Evolutionary conservation across 2,329 filamentous ascomycete species (phyloP).

Genomic region (Penicillium sp.): DNA sequence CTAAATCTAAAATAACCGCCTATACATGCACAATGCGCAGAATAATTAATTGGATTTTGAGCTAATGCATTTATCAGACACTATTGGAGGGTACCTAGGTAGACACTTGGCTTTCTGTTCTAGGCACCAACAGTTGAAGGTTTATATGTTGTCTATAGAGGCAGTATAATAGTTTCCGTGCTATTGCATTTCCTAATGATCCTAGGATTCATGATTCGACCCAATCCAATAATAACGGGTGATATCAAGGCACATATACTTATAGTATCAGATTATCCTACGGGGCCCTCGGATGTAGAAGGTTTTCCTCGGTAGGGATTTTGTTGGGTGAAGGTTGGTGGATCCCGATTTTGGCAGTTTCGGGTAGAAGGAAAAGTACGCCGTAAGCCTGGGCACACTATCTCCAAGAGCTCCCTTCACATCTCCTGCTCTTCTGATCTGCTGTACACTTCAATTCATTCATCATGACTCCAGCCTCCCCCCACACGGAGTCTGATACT

Average conservation of each 20-base stretch:
- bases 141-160: too few species aligned
- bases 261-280: background rate
- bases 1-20: background rate
- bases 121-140: too few species aligned
- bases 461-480: slow-evolving; percentile 33
- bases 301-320: slow-evolving; percentile 12
- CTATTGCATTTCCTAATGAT: too few species aligned
- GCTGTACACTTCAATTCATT: slow-evolving; percentile 6
- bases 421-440: slow-evolving; percentile 17
- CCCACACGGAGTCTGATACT: slow-evolving; percentile 20
- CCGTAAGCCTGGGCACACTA: slow-evolving; percentile 42
- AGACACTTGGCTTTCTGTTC: too few species aligned
- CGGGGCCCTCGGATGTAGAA: slow-evolving; percentile 4
- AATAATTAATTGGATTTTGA: background rate
- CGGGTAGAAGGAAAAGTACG: slow-evolving; percentile 45
- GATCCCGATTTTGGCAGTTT: slow-evolving; percentile 2
- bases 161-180: background rate
- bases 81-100: background rate
- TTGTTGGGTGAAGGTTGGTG: background rate
- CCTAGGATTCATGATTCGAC: background rate
- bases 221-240: background rate
- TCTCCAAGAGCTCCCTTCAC: slow-evolving; percentile 8
- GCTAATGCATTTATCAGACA: background rate
- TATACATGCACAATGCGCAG: background rate
- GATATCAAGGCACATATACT: background rate